Evolutionary conservation across 495 filamentous ascomycete genomes (phyloP).

Genomic region (Penicillium tannophilum): DNA sequence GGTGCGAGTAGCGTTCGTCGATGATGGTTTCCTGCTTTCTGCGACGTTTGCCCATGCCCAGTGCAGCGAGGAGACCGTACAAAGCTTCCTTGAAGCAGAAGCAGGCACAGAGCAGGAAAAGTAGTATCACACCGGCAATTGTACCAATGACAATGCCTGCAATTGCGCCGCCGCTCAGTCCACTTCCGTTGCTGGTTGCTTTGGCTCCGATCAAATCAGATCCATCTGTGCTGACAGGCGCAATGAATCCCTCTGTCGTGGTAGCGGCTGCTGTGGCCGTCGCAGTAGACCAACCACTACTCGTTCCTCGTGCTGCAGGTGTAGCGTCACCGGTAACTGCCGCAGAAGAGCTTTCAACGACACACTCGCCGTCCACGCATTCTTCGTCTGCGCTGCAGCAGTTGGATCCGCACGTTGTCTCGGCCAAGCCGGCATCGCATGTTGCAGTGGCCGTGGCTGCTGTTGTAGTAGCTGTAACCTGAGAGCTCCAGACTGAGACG

Average conservation of each 20-base stretch:
- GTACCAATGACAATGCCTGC: conserved; percentile 93
- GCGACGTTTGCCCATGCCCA: conserved; percentile 60
- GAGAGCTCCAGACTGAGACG: conserved; percentile 68
- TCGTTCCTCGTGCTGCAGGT: conserved; percentile 72
- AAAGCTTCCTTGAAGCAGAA: conserved; percentile 69
- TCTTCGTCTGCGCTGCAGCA: conserved; percentile 76
- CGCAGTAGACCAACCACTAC: conserved; percentile 54
- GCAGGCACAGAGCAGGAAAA: conserved; percentile 74
- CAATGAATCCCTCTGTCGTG: conserved; percentile 59
- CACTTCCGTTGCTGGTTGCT: conserved; percentile 42
- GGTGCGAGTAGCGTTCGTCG: conserved; percentile 69
- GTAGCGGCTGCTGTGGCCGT: conserved; percentile 58
- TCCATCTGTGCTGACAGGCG: conserved; percentile 57
- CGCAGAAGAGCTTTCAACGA: conserved; percentile 42
- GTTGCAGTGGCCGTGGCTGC: conserved; percentile 47
- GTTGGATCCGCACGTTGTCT: conserved; percentile 68
- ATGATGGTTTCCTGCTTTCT: conserved; percentile 60
- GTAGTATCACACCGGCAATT: conserved; percentile 71
- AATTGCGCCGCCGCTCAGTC: conserved; percentile 81
- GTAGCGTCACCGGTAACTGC: conserved; percentile 40
- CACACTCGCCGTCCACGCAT: conserved; percentile 53
- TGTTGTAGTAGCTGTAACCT: conserved; percentile 25
- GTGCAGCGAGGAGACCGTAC: conserved; percentile 63
- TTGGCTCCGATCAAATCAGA: conserved; percentile 48
- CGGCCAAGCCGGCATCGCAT: conserved; percentile 61